Base-by-base conservation (phyloP, 179 eudicot genomes). In the Carnegiea gigantea region DNA sequence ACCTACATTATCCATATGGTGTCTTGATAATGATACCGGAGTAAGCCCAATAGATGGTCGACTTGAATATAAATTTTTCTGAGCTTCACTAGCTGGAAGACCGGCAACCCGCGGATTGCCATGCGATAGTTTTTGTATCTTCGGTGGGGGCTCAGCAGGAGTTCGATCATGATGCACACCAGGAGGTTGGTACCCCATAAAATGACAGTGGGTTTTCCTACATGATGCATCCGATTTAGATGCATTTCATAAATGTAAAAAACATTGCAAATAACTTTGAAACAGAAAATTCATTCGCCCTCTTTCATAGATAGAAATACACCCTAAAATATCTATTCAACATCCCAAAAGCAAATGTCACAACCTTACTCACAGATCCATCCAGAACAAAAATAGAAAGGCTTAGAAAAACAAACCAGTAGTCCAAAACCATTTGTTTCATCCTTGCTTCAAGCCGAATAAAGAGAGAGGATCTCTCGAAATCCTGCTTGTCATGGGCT, bases 401-500 rank as follows among this genome's bases (percentile, higher is more conserved):
- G 51, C 49, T 5, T 72, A 48, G 73, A 80, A 78, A 84, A 89
- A 82, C 91, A 82, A 84, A 95, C 99, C 99, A 97, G 89, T 92
- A 97, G 0, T 94, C 99, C 71, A 79, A 72, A 79, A 89, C 92
- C 93, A 97, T 93, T 85, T 92, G 94, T 77, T 94, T 97, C 87
- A 97, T 89, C 88, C 86, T 91, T 74, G 77, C n/a, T 88, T 97
- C 98, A 82, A 97, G 91, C 85, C 91, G 91, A 80, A 88, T 82
- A 87, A 85, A 94, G 72, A 91, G 79, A 76, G 91, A 79, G 28
- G 99, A 93, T 82, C 97, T 91, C 89, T 97, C 99, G 86, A 97
- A 97, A 85, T 97, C 99, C 87, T 97, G 99, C 88, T 97, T 97
- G 90, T 97, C 99, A 83, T 97, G 99, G 15, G 99, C 97, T 68